These are phyloP conservation scores for Colletotrichum lindemuthianum DNA, from an alignment of 2,329 filamentous ascomycete species.

Conservation along the genomic window DNA sequence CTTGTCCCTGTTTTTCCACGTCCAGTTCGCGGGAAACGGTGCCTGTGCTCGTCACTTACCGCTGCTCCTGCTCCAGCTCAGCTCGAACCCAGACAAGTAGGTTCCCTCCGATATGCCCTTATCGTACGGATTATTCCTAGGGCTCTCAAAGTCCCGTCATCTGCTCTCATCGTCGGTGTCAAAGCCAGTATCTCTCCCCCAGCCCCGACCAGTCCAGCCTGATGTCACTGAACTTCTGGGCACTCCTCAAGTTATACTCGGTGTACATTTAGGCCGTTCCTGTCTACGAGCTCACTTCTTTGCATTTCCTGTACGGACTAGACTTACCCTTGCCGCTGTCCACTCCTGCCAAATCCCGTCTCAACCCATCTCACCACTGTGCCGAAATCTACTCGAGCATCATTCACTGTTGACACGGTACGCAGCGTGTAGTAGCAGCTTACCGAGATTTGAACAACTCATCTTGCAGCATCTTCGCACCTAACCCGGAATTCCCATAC, in stretches of 20 bases:
- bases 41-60: slow-evolving; percentile 3
- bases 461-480: slow-evolving; percentile 36
- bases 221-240: slow-evolving; percentile 25
- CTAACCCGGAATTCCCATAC: neutral
- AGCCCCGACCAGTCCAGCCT: slow-evolving; percentile 20
- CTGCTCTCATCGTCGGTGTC: neutral
- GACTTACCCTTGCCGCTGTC: too few species aligned
- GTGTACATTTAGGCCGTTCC: too few species aligned
- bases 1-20: slow-evolving; percentile 16
- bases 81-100: slow-evolving; percentile 1
- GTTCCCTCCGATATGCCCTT: too few species aligned
- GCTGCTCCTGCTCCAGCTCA: slow-evolving; percentile 20
- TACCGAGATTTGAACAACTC: slow-evolving; percentile 35
- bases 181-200: slow-evolving; percentile 9
- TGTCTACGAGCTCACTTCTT: too few species aligned
- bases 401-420: slow-evolving; percentile 19
- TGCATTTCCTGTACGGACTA: too few species aligned
- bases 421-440: slow-evolving; percentile 19
- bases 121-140: neutral
- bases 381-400: too few species aligned
- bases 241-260: too few species aligned
- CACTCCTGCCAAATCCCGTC: too few species aligned
- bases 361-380: too few species aligned
- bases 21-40: slow-evolving; percentile 24
- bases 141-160: neutral